These are phyloP conservation scores for Cryptococcus amylolentus DNA, from an alignment of 1,284 basidiomycete genomes.

Conservation along the genomic window DNA sequence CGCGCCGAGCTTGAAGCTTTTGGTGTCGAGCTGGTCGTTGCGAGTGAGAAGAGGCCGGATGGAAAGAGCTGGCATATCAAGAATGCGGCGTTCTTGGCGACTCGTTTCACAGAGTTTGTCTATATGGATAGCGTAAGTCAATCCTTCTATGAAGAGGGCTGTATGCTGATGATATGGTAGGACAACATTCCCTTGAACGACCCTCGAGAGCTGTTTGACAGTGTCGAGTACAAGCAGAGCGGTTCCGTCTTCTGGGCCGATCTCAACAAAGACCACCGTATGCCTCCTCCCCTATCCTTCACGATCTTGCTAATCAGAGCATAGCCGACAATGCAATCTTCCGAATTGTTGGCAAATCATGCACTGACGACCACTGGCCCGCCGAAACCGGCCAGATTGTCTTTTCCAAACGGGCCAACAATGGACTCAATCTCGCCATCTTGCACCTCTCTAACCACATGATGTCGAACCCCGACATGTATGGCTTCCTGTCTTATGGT, in stretches of 20 bases:
- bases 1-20: constrained; percentile 34
- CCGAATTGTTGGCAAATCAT: constrained; percentile 49
- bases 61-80: constrained; percentile 47
- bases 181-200: constrained; percentile 52
- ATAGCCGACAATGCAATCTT: constrained; percentile 53
- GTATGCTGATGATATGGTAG: constrained; percentile 3
- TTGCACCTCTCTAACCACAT: constrained; percentile 51
- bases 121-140: constrained; percentile 47
- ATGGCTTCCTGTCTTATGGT: constrained; percentile 49
- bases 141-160: too few species aligned
- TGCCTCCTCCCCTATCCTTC: constrained; percentile 15
- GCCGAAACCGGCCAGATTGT: constrained; percentile 52
- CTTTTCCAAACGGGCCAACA: constrained; percentile 51
- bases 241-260: constrained; percentile 54
- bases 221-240: constrained; percentile 46
- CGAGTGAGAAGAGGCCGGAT: constrained; percentile 17
- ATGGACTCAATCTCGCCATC: constrained; percentile 53
- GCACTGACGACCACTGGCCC: constrained; percentile 52
- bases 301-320: not conserved
- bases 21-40: constrained; percentile 28
- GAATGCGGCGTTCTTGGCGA: constrained; percentile 43
- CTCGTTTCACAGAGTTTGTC: constrained; percentile 46
- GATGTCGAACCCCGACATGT: constrained; percentile 50
- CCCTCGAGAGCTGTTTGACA: constrained; percentile 50
- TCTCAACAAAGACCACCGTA: constrained; percentile 53